A percentile compares a stretch with the other conserved stretches of the same genome.
These are phyloP conservation scores for Kwoniella pini DNA, from an alignment of 768 basidiomycete species.

Conservation along the genomic window DNA sequence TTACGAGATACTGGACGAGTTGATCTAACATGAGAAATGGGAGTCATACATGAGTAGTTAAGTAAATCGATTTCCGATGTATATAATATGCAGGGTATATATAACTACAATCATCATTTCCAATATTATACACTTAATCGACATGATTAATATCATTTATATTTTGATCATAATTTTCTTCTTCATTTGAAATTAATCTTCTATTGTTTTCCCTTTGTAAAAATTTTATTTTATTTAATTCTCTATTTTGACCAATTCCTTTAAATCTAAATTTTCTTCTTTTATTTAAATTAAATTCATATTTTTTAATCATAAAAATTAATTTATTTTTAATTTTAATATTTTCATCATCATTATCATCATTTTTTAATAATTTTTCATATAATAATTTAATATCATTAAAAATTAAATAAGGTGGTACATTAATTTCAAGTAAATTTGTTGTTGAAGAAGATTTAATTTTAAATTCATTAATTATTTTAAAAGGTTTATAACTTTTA, in stretches of 20 bases:
- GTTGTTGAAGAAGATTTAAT: slow-evolving; percentile 65
- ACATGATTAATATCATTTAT: too few relatives aligned
- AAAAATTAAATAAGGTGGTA: slow-evolving; percentile 78
- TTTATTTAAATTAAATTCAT: slow-evolving; percentile 67
- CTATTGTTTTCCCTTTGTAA: not conserved
- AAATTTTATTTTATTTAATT: not conserved
- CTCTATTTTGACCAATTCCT: slow-evolving; percentile 5
- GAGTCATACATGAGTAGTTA: too few relatives aligned
- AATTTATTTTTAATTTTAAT: slow-evolving; percentile 57
- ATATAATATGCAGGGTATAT: too few relatives aligned
- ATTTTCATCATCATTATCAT: slow-evolving; percentile 44
- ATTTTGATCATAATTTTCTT: too few relatives aligned
- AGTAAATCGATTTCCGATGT: too few relatives aligned
- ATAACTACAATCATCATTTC: too few relatives aligned
- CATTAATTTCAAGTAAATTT: slow-evolving; percentile 70
- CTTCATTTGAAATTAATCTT: not conserved
- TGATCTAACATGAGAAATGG: too few relatives aligned
- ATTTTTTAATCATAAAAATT: slow-evolving; percentile 72
- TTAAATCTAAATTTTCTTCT: slow-evolving; percentile 58
- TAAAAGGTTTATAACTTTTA: slow-evolving; percentile 46
- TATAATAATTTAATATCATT: slow-evolving; percentile 76
- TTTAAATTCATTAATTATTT: slow-evolving; percentile 56
- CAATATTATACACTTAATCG: too few relatives aligned
- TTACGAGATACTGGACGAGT: too few relatives aligned
- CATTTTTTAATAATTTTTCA: slow-evolving; percentile 63